Percentiles rank a stretch among this genome's conserved stretches.
phyloP scores from a whole-genome alignment of 257 asterid genomes.

The Jasminum sambac region DNA sequence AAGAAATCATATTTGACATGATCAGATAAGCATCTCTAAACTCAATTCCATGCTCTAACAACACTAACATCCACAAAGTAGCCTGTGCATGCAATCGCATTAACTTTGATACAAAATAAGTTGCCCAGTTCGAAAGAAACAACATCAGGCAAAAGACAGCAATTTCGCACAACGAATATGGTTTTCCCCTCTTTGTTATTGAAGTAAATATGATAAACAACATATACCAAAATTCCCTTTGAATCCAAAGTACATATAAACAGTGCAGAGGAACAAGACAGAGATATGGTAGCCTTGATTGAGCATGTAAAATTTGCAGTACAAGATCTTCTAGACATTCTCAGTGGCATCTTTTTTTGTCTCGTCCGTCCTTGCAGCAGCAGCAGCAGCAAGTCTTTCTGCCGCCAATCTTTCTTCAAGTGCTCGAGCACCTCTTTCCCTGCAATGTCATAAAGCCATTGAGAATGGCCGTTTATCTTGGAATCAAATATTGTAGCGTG shows the following conservation, averaged over 20 bases:
- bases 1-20: too few relatives aligned
- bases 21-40: too few relatives aligned
- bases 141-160: not conserved
- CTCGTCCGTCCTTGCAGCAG: slow-evolving; percentile 51
- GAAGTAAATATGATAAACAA: slow-evolving; percentile 12
- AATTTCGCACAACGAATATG: not conserved
- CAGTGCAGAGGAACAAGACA: slow-evolving; percentile 29
- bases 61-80: too few relatives aligned
- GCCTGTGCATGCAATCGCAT: too few relatives aligned
- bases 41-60: too few relatives aligned
- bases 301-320: slow-evolving; percentile 25
- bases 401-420: slow-evolving; percentile 89
- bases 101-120: too few relatives aligned
- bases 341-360: slow-evolving; percentile 54
- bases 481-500: too few relatives aligned
- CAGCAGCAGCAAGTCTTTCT: slow-evolving; percentile 62
- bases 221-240: slow-evolving; percentile 24
- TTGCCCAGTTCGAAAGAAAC: not conserved
- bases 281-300: slow-evolving; percentile 28
- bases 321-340: slow-evolving; percentile 50
- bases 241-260: slow-evolving; percentile 21
- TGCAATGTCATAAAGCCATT: slow-evolving; percentile 30
- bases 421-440: slow-evolving; percentile 97
- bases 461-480: too few relatives aligned
- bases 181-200: not conserved